Percentiles rank a stretch among this genome's conserved stretches.
phyloP scores from a whole-genome alignment of 1,284 basidiomycete genomes.

The Cerrena zonata region DNA sequence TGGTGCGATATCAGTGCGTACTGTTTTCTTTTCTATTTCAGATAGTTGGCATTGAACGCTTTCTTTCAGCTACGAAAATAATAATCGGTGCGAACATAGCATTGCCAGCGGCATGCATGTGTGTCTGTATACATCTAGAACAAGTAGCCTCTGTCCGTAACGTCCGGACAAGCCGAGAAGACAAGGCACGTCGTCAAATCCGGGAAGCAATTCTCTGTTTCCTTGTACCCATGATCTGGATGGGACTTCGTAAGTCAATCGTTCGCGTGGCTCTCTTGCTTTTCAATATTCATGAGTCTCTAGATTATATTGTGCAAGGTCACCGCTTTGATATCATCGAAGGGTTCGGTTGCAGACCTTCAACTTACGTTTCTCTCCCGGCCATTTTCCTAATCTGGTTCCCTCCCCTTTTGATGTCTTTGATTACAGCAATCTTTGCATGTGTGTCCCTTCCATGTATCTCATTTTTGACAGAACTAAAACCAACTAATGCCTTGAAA shows the following conservation, averaged over 20 bases:
- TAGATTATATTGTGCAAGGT: slow-evolving; percentile 32
- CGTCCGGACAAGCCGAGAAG: slow-evolving; percentile 9
- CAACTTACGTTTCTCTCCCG: slow-evolving; percentile 19
- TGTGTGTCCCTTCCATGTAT: slow-evolving; percentile 10
- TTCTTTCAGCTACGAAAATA: slow-evolving; percentile 32
- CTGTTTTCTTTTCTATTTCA: neutral
- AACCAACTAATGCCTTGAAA: neutral
- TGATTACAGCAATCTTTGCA: slow-evolving; percentile 17
- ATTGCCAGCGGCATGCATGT: slow-evolving; percentile 33
- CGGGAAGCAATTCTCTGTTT: slow-evolving; percentile 26
- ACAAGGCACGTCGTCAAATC: slow-evolving; percentile 21
- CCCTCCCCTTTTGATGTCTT: slow-evolving; percentile 19
- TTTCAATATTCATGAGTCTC: neutral
- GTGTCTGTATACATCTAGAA: slow-evolving; percentile 21
- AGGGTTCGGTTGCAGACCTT: slow-evolving; percentile 29
- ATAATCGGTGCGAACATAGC: slow-evolving; percentile 28
- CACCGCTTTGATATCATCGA: slow-evolving; percentile 35
- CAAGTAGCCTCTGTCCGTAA: slow-evolving; percentile 16
- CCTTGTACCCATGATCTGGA: slow-evolving; percentile 24
- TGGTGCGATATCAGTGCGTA: slow-evolving; percentile 68
- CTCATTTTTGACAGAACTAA: neutral
- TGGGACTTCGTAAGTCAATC: slow-evolving; percentile 25
- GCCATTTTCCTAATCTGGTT: slow-evolving; percentile 20
- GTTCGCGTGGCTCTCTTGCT: neutral
- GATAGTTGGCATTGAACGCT: neutral